Conservation (phyloP, 441 rosid genomes). For the Adansonia gregorii region DNA sequence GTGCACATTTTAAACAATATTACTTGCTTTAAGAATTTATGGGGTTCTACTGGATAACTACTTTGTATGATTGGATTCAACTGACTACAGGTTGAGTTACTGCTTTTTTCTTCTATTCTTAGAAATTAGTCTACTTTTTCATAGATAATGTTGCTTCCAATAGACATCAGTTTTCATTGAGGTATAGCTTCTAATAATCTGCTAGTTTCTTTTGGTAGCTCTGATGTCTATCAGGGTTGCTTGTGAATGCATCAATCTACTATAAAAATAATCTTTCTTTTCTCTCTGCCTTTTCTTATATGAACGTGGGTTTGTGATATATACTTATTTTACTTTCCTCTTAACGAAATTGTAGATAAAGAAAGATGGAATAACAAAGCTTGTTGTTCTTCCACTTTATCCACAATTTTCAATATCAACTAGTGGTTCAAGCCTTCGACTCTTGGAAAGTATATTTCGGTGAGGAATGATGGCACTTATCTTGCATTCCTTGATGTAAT, state of each 20-base stretch:
- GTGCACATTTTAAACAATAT: neutral
- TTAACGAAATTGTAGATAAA: conserved; percentile 55
- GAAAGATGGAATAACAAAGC: conserved; percentile 82
- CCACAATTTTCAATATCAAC: conserved; percentile 99
- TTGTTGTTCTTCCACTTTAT: conserved; percentile 96
- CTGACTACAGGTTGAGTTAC: neutral
- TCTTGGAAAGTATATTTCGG: conserved; percentile 92
- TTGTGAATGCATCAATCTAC: conserved; percentile 15
- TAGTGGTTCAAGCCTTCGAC: conserved; percentile 97
- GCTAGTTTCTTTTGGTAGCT: neutral
- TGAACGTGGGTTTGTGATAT: conserved; percentile 1
- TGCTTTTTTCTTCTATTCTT: conserved; percentile 17
- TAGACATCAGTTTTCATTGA: neutral
- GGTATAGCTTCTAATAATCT: neutral
- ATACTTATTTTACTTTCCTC: neutral
- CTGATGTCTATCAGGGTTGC: conserved; percentile 1
- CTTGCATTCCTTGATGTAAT: conserved; percentile 14
- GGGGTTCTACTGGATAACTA: neutral
- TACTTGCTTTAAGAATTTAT: neutral
- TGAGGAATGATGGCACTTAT: conserved; percentile 33
- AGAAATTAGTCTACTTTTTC: neutral
- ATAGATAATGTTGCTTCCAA: neutral
- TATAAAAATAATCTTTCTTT: neutral
- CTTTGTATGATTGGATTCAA: conserved; percentile 20
- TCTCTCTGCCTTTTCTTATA: neutral